Evolutionary conservation across 1,284 basidiomycete genomes (phyloP).

Genomic region (Phellinidium pouzarii): DNA sequence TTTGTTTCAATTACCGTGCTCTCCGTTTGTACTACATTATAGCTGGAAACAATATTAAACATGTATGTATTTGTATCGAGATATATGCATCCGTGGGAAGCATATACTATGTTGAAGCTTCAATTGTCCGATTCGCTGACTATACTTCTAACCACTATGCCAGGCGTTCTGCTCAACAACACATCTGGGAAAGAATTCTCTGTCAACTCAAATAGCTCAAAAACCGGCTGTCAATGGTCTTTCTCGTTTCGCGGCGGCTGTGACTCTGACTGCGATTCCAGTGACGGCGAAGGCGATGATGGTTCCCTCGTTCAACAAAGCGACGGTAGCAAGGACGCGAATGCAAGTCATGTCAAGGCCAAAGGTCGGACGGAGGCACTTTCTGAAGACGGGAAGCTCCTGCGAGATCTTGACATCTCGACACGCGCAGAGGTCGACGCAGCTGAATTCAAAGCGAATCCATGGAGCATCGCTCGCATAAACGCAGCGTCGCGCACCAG

Average conservation of each 20-base stretch:
- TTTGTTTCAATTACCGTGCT: background rate
- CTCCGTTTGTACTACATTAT: background rate
- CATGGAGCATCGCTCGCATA: conserved; percentile 68
- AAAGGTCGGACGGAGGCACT: background rate
- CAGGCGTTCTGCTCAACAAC: conserved; percentile 4
- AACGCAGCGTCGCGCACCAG: conserved; percentile 53
- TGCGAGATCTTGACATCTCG: conserved; percentile 54
- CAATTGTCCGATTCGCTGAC: background rate
- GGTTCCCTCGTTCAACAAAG: background rate
- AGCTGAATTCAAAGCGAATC: conserved; percentile 60
- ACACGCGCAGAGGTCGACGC: conserved; percentile 40
- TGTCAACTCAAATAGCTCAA: background rate
- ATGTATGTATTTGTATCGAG: background rate
- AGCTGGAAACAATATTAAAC: background rate
- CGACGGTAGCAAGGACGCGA: background rate
- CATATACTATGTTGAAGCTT: background rate
- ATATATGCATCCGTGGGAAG: background rate
- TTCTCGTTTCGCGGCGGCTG: conserved; percentile 11
- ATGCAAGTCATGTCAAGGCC: background rate
- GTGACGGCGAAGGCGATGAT: background rate
- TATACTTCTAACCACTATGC: background rate
- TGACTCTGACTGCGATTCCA: conserved; percentile 8
- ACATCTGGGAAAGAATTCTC: background rate
- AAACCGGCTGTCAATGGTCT: conserved; percentile 9
- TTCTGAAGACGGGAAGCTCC: conserved; percentile 23